Conservation (phyloP, 2,329 filamentous ascomycete species). For the Ophiosphaerella korrae region DNA sequence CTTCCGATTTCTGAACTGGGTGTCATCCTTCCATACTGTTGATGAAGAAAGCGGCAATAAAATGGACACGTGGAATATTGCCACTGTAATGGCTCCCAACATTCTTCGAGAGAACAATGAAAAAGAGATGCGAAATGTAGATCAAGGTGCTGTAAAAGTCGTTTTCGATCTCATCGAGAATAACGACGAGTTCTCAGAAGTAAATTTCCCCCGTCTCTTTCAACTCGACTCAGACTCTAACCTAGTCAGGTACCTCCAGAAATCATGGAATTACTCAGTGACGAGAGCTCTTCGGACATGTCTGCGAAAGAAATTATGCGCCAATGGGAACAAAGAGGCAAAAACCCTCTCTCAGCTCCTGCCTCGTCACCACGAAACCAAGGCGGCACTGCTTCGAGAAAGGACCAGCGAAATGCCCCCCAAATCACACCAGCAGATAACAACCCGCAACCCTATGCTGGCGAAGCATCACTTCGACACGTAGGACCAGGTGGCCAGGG, state of each 20-base stretch:
- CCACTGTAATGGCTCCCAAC: conserved; percentile 96
- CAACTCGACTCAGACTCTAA: conserved; percentile 29
- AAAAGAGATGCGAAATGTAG: conserved; percentile 68
- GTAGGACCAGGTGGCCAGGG: conserved; percentile 52
- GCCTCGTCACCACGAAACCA: conserved; percentile 45
- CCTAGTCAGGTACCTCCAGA: conserved; percentile 82
- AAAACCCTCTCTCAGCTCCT: conserved; percentile 62
- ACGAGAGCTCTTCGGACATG: conserved; percentile 82
- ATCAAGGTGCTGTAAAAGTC: conserved; percentile 90
- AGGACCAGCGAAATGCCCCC: conserved; percentile 54
- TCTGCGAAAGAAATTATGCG: conserved; percentile 98
- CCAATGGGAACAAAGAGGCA: conserved; percentile 83
- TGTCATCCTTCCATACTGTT: conserved; percentile 93
- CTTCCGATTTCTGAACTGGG: conserved; percentile 97
- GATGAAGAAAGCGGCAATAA: conserved; percentile 97
- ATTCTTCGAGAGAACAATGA: conserved; percentile 74
- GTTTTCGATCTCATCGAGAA: conserved; percentile 89
- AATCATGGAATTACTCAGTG: conserved; percentile 81
- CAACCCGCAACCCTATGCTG: conserved; percentile 83
- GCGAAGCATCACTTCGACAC: conserved; percentile 82
- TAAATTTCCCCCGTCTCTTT: conserved; percentile 57
- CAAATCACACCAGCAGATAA: conserved; percentile 78
- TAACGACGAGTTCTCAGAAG: conserved; percentile 97
- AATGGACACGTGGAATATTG: conserved; percentile 98
- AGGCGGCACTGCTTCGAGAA: conserved; percentile 58